A percentile compares a stretch with the other conserved stretches of the same genome.
Evolutionary conservation across 495 filamentous ascomycete species (phyloP).

Genomic region (Hyaloscypha bicolor): DNA sequence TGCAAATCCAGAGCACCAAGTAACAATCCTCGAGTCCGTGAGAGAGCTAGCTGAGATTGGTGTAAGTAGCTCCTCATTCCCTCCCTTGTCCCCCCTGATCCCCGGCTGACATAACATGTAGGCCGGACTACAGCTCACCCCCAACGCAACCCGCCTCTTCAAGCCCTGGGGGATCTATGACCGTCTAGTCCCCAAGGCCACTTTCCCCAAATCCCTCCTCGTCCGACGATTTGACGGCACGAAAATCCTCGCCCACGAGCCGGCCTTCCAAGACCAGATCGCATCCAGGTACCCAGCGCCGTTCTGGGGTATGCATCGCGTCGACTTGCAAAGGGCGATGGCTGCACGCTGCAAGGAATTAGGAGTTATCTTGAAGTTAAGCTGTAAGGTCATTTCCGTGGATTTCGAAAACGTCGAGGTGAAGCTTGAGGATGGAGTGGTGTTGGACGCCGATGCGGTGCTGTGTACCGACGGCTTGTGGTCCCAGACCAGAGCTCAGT

Average conservation of each 20-base stretch:
- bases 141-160: constrained; percentile 57
- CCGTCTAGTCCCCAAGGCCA: constrained; percentile 47
- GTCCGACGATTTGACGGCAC: constrained; percentile 62
- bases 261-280: constrained; percentile 46
- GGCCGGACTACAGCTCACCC: constrained; percentile 60
- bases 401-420: constrained; percentile 39
- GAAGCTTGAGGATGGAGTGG: constrained; percentile 37
- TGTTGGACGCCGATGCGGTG: constrained; percentile 50
- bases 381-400: constrained; percentile 42
- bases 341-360: constrained; percentile 41
- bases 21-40: constrained; percentile 34
- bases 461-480: constrained; percentile 61
- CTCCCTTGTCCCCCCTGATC: constrained; percentile 2
- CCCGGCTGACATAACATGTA: constrained; percentile 12
- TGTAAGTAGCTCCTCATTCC: constrained; percentile 38
- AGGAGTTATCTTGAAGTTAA: constrained; percentile 43
- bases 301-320: constrained; percentile 58
- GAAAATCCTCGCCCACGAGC: constrained; percentile 53
- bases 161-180: constrained; percentile 54
- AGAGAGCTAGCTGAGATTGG: constrained; percentile 43
- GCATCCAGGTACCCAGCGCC: constrained; percentile 48
- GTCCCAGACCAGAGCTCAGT: constrained; percentile 46
- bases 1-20: constrained; percentile 31
- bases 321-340: constrained; percentile 53
- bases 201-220: constrained; percentile 54